A percentile compares a stretch with the other conserved stretches of the same genome.
phyloP scores from a whole-genome alignment of 2,329 filamentous ascomycete genomes.

The Peltaster fructicola region DNA sequence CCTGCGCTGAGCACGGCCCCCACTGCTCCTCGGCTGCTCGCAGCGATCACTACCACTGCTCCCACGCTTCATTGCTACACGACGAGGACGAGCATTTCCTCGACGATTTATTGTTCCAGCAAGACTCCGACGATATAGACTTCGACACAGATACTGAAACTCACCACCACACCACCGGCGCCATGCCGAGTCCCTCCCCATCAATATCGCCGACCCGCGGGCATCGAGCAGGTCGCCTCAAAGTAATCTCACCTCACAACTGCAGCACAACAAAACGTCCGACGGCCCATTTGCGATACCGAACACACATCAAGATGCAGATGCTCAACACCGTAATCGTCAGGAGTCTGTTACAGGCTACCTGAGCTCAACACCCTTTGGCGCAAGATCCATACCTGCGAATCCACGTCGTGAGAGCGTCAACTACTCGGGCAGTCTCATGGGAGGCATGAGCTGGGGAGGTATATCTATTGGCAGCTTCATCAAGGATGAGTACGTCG shows the following conservation, averaged over 20 bases:
- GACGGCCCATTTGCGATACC: constrained; percentile 7
- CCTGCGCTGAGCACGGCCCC: too few species aligned
- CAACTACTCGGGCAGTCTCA: constrained; percentile 36
- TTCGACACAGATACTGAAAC: constrained; percentile 12
- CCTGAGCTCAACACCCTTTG: constrained; percentile 34
- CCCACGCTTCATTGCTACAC: too few species aligned
- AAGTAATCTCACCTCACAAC: constrained; percentile 43
- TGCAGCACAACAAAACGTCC: constrained; percentile 30
- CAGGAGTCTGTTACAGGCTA: constrained; percentile 39
- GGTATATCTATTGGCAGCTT: constrained; percentile 92
- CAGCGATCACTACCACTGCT: too few species aligned
- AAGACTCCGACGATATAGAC: constrained; percentile 2
- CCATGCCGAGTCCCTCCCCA: constrained; percentile 39
- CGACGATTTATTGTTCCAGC: too few species aligned
- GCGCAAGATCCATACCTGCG: constrained; percentile 41
- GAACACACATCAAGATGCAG: constrained; percentile 9
- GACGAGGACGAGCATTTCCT: constrained; percentile 3
- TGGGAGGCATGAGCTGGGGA: constrained; percentile 88
- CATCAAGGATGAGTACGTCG: constrained; percentile 89
- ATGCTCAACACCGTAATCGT: constrained; percentile 23
- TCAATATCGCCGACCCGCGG: constrained; percentile 39
- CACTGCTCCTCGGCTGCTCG: too few species aligned
- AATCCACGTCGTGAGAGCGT: constrained; percentile 36
- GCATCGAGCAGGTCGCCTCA: constrained; percentile 40
- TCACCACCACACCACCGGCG: constrained; percentile 12